Evolutionary conservation across 331 rosid species (phyloP), one percentile per base, ranked within the genome.

Genomic region (Quercus lobata): DNA sequence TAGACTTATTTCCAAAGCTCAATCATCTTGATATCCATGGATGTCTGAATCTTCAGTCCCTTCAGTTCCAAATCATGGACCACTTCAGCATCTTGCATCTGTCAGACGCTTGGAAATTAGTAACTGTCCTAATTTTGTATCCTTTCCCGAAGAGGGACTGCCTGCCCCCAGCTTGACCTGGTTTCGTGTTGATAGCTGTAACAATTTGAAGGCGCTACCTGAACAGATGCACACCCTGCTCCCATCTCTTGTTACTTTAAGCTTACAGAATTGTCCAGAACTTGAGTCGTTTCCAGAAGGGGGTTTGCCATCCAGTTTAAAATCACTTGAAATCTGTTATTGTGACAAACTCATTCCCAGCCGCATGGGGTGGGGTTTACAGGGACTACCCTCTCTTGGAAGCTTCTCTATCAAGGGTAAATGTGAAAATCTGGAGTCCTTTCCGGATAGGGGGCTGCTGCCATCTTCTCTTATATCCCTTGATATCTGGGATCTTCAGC

Each of bases 11-110:
- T 69, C 84, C 84, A 21, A 70, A 76, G 24, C 54, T 76, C 66
- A 57, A 41, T 35, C 44, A 7, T 0, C 10, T 35, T 35, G 44
- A 35, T 35, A 35, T 35, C 44, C 44, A 35, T 35, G 66, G 73
- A 55, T 81, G 84, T 32, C 71, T 32, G 68, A 49, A 58, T 75
- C 77, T 81, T 17, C 57, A 75, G 57, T 69, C 76, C 34, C 57
- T 70, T 52, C 70, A 1, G 41, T 54, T 57, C 61, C 57, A 19
- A 49, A 57, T 69, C 52, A 8, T 25, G 65, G 49, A 35, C 44
- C 1, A 14, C 19, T 49, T 58, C 27, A 41, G 22, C 19, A 16
- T 57, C 61, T 69, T 69, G 22, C 57, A 24, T 65, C 79, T 25
- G 76, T 80, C 30, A 25, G 41, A 21, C 44, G 29, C 66, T 22